These are phyloP conservation scores for Saccharum spontaneum DNA, from an alignment of 176 grass and related monocot species.

Conservation along the genomic window DNA sequence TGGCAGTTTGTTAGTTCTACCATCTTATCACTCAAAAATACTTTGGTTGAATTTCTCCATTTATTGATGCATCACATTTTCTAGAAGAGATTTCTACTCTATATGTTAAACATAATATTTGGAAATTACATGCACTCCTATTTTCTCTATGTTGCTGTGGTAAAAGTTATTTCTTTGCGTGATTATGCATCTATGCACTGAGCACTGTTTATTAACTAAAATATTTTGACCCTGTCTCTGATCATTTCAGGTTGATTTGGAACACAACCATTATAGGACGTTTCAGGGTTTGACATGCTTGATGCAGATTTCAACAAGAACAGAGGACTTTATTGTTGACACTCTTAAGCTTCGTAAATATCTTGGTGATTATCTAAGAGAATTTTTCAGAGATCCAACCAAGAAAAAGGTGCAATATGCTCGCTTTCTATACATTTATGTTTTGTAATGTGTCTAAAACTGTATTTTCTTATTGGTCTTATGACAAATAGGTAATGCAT, in stretches of 20 bases:
- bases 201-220: constrained; percentile 11
- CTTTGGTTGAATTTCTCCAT: not conserved
- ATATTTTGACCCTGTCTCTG: constrained; percentile 14
- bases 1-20: constrained; percentile 1
- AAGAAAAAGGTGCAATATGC: constrained; percentile 72
- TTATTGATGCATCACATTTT: constrained; percentile 17
- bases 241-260: constrained; percentile 80
- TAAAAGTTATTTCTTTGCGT: not conserved
- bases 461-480: constrained; percentile 35
- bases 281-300: constrained; percentile 96
- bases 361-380: constrained; percentile 75
- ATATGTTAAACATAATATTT: not conserved
- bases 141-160: constrained; percentile 9
- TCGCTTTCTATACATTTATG: constrained; percentile 24
- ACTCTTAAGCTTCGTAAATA: constrained; percentile 86
- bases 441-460: constrained; percentile 6
- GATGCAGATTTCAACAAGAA: constrained; percentile 99
- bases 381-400: constrained; percentile 71
- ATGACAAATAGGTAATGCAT: constrained; percentile 76
- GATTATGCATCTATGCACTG: not conserved
- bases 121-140: not conserved
- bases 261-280: constrained; percentile 94
- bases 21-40: not conserved
- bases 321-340: constrained; percentile 87
- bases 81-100: constrained; percentile 1